These are phyloP conservation scores for Mortierella sp. DNA, from an alignment of 371 early-diverging fungal species.

Conservation along the genomic window DNA sequence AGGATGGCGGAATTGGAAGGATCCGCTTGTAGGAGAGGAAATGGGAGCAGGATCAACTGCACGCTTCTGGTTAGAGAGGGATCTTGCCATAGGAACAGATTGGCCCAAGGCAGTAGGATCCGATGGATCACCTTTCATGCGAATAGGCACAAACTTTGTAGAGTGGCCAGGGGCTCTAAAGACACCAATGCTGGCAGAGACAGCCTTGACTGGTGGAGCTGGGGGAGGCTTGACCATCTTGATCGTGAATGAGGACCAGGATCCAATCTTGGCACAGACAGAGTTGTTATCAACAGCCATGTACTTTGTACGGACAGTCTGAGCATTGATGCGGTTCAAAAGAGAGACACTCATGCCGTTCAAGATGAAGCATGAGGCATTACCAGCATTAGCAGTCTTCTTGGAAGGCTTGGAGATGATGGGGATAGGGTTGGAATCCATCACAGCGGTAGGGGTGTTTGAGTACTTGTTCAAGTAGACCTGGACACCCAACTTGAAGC, in stretches of 20 bases:
- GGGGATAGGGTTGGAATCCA: conserved; percentile 76
- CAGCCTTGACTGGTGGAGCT: conserved; percentile 54
- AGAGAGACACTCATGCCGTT: conserved; percentile 75
- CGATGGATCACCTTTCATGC: conserved; percentile 53
- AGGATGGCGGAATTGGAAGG: conserved; percentile 39
- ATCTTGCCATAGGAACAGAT: conserved; percentile 1
- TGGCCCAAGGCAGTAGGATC: not conserved
- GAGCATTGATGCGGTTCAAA: conserved; percentile 85
- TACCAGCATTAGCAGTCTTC: conserved; percentile 83
- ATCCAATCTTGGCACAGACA: conserved; percentile 75
- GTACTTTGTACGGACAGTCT: conserved; percentile 85
- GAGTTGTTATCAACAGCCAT: conserved; percentile 68
- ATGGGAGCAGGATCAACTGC: conserved; percentile 3
- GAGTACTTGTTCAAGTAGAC: conserved; percentile 53
- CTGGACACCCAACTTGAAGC: conserved; percentile 73
- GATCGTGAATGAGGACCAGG: conserved; percentile 82
- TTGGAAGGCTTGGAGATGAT: conserved; percentile 88
- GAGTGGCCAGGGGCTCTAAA: conserved; percentile 39
- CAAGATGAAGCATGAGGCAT: conserved; percentile 75
- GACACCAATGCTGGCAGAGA: conserved; percentile 47
- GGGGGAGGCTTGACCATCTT: conserved; percentile 66
- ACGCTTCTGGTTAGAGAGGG: conserved; percentile 18
- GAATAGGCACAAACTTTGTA: conserved; percentile 57
- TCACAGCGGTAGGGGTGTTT: conserved; percentile 62
- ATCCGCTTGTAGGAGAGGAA: conserved; percentile 11